A percentile compares a stretch with the other conserved stretches of the same genome.
Conservation (phyloP, 1,284 basidiomycete genomes). For the Exsudoporus floridanus region DNA sequence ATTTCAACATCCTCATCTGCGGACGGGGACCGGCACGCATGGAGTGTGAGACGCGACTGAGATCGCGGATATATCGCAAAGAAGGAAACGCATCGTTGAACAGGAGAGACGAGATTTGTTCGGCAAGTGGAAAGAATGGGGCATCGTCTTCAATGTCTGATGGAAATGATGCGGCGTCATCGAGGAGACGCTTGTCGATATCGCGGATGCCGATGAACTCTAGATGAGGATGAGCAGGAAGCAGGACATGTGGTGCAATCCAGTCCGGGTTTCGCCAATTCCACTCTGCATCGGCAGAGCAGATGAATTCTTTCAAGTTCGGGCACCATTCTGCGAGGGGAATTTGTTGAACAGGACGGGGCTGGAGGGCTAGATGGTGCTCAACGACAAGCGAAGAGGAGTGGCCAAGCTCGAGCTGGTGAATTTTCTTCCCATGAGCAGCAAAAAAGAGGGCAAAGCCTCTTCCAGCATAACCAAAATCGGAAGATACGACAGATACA, state of each 20-base stretch:
- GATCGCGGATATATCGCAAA: conserved; percentile 61
- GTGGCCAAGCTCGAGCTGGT: conserved; percentile 69
- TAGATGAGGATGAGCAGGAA: conserved; percentile 59
- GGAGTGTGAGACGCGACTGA: conserved; percentile 37
- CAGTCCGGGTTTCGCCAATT: conserved; percentile 75
- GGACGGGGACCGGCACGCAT: conserved; percentile 32
- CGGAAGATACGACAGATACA: conserved; percentile 64
- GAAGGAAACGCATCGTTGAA: conserved; percentile 58
- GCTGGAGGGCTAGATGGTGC: conserved; percentile 53
- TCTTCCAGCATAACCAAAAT: conserved; percentile 60
- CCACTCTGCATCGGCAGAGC: conserved; percentile 73
- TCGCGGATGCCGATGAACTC: conserved; percentile 70
- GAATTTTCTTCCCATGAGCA: conserved; percentile 58
- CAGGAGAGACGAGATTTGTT: conserved; percentile 63
- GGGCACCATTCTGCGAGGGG: conserved; percentile 64
- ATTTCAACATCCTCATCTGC: conserved; percentile 31
- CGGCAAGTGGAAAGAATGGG: conserved; percentile 62
- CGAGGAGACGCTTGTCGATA: conserved; percentile 58
- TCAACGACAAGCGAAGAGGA: conserved; percentile 63
- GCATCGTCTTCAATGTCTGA: conserved; percentile 38
- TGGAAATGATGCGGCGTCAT: conserved; percentile 38
- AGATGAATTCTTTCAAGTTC: conserved; percentile 64
- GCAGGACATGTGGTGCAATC: conserved; percentile 73
- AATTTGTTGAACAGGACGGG: conserved; percentile 38
- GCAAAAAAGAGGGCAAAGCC: conserved; percentile 67